Evolutionary conservation across 768 basidiomycete genomes (phyloP), one percentile per base, ranked within the genome.

Genomic region (Mycena rebaudengoi): DNA sequence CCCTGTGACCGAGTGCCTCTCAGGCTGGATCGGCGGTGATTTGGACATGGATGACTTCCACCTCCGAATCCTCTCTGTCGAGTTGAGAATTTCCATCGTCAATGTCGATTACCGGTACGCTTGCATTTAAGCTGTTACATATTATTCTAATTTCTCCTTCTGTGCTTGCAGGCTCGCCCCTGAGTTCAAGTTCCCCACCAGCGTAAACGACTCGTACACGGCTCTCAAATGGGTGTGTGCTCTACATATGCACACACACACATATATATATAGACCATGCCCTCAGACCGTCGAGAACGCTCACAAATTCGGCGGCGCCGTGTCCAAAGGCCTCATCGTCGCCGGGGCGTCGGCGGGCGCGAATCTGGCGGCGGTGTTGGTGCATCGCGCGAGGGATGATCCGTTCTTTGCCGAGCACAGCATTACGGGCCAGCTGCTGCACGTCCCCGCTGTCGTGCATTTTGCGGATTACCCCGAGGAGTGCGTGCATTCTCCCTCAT

Each of bases 161-260:
- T n/a, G n/a, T n/a, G n/a, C n/a, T n/a, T n/a, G n/a, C 35, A 69
- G 73, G 37, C 60, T 70, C 4, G 73, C 72, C 1, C 73, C 73
- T 2, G 73, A 74, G 50, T 39, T 68, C 48, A 64, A 68, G 6
- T 73, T 68, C 44, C 73, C 73, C 5, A 60, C 52, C 7, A 60
- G 58, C 5, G 29, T 69, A 13, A 61, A 73, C 50, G 71, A 74
- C 37, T 63, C 56, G 14, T 73, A 64, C 39, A 64, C 64, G 13
- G 69, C 67, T 4, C 37, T 74, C 32, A 69, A 73, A 66, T 73
- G 72, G 72, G 73, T 74, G 28, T 6, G 62, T 58, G 16, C 14
- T 54, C 68, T 66, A 39, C 59, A 12, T 40, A 23, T 37, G 4
- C 32, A 5, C 12, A 16, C 3, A 21, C 23, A 10, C 14, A n/a